Evolutionary conservation across 2,329 filamentous ascomycete species (phyloP).

Genomic region (Phialophora macrospora): DNA sequence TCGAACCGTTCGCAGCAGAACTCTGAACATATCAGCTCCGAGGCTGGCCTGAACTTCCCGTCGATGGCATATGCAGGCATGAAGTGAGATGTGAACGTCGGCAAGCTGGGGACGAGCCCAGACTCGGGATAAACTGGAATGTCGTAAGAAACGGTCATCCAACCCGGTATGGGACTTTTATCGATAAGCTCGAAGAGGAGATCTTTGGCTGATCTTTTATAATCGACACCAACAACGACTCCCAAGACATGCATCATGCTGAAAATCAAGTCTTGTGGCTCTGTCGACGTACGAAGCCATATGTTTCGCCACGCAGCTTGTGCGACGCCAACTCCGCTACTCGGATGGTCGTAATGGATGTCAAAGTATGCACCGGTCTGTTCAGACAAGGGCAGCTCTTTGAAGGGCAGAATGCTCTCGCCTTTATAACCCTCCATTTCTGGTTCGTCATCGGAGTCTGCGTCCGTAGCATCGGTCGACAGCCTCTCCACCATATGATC

Average conservation of each 20-base stretch:
- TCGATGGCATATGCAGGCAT: constrained; percentile 4
- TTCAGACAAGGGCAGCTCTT: not conserved
- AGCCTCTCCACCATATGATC: not conserved
- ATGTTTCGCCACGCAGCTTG: constrained; percentile 8
- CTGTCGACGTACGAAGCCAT: constrained; percentile 6
- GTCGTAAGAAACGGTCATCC: not conserved
- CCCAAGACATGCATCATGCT: constrained; percentile 12
- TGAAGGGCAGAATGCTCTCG: not conserved
- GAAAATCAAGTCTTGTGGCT: constrained; percentile 11
- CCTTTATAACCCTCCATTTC: not conserved
- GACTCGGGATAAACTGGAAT: not conserved
- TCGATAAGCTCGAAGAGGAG: constrained; percentile 7
- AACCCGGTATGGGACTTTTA: not conserved
- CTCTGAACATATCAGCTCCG: not conserved
- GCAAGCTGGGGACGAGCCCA: not conserved
- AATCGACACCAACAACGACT: not conserved
- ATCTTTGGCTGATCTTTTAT: not conserved
- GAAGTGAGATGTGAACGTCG: not conserved
- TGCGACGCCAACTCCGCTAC: not conserved
- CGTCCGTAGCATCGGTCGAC: not conserved
- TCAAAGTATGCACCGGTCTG: not conserved
- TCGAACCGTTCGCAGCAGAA: not conserved
- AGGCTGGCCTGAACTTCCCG: not conserved
- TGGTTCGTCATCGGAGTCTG: no score
- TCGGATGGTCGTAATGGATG: not conserved